phyloP scores from a whole-genome alignment of 176 grass and related monocot genomes.

The barley (Hordeum vulgare) region MorexV3_pseudomolecules_assembly NC_058523.1:554933603-554934102 shows the following conservation, averaged over 20 bases:
- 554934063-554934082: slow-evolving; percentile 60
- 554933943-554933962: slow-evolving; percentile 65
- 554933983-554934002: slow-evolving; percentile 65
- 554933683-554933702: slow-evolving; percentile 73
- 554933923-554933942: slow-evolving; percentile 32
- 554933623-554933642: slow-evolving; percentile 67
- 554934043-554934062: slow-evolving; percentile 81
- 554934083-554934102: slow-evolving; percentile 91
- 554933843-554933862: slow-evolving; percentile 63
- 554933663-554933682: slow-evolving; percentile 81
- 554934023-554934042: slow-evolving; percentile 76
- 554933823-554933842: slow-evolving; percentile 66
- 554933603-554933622: slow-evolving; percentile 83
- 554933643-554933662: slow-evolving; percentile 80
- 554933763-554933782: slow-evolving; percentile 55
- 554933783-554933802: slow-evolving; percentile 54
- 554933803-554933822: slow-evolving; percentile 58
- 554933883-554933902: slow-evolving; percentile 64
- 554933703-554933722: slow-evolving; percentile 67
- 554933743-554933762: slow-evolving; percentile 56
- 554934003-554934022: slow-evolving; percentile 44
- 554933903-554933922: slow-evolving; percentile 51
- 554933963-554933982: slow-evolving; percentile 88
- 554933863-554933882: slow-evolving; percentile 78
- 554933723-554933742: slow-evolving; percentile 68